Conservation (phyloP, 345 rosid species). For the Eucalyptus cloeziana region DNA sequence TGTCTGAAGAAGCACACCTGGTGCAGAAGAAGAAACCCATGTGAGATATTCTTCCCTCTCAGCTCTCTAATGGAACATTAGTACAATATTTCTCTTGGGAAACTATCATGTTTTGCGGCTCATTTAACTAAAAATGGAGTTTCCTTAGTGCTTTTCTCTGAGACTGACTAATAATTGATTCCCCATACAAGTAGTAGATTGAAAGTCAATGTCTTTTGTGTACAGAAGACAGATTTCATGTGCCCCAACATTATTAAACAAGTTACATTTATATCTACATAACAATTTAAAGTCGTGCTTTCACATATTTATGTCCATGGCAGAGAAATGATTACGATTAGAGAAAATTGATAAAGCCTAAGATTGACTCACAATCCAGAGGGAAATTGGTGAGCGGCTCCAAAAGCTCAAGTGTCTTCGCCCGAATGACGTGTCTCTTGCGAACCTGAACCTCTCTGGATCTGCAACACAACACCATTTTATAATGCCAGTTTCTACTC, state of each 20-base stretch:
- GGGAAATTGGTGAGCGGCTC: conserved; percentile 53
- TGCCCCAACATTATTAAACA: neutral
- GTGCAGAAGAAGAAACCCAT: neutral
- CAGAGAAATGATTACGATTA: neutral
- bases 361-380: conserved; percentile 67
- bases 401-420: conserved; percentile 64
- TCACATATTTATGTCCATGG: neutral
- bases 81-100: neutral
- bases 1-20: conserved; percentile 96
- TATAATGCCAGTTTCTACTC: neutral
- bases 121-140: neutral
- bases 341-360: neutral
- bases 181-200: neutral
- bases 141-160: neutral
- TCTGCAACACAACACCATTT: conserved; percentile 20
- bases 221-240: neutral
- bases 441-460: conserved; percentile 92
- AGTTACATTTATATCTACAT: neutral
- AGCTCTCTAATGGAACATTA: neutral
- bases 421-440: conserved; percentile 94
- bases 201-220: neutral
- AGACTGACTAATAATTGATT: neutral
- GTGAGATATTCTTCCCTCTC: neutral
- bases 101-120: neutral
- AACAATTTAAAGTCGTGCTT: neutral